phyloP scores from a whole-genome alignment of 1,284 basidiomycete genomes.

The Ceratobasidium theobromae region DNA sequence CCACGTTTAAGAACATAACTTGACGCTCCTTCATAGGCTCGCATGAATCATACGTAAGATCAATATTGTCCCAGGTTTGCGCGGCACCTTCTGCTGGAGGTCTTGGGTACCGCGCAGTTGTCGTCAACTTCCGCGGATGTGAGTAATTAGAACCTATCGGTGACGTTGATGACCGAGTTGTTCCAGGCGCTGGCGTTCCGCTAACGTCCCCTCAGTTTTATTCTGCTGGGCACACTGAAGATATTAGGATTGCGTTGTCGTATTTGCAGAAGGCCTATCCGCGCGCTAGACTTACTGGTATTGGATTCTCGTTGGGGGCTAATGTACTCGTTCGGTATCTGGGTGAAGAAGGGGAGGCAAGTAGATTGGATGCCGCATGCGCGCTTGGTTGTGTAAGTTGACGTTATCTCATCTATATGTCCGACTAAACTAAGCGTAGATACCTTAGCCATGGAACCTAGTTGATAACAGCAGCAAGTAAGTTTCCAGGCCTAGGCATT shows the following conservation, averaged over 20 bases:
- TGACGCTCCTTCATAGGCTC: constrained; percentile 55
- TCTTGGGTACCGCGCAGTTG: constrained; percentile 82
- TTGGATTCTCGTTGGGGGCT: constrained; percentile 94
- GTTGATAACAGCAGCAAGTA: constrained; percentile 57
- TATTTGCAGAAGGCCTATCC: constrained; percentile 78
- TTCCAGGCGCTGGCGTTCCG: constrained; percentile 58
- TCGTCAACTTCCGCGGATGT: constrained; percentile 93
- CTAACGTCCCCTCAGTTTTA: constrained; percentile 68
- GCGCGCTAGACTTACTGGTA: constrained; percentile 75
- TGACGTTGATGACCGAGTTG: constrained; percentile 44
- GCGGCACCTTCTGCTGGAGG: constrained; percentile 71
- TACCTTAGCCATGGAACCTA: constrained; percentile 73
- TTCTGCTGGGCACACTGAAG: constrained; percentile 83
- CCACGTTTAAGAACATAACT: background rate
- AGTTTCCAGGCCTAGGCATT: background rate
- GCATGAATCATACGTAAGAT: constrained; percentile 85
- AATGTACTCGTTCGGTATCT: constrained; percentile 91
- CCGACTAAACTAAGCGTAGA: constrained; percentile 5
- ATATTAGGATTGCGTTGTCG: constrained; percentile 78
- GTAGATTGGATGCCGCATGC: constrained; percentile 75
- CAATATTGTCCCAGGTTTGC: constrained; percentile 71
- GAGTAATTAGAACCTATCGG: constrained; percentile 41
- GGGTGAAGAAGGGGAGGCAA: constrained; percentile 78
- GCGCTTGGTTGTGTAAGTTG: constrained; percentile 75
- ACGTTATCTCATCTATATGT: constrained; percentile 32